Percentiles rank a stretch among this genome's conserved stretches.
Conservation (phyloP, 2,329 filamentous ascomycete species). For the Fusarium proliferatum region DNA sequence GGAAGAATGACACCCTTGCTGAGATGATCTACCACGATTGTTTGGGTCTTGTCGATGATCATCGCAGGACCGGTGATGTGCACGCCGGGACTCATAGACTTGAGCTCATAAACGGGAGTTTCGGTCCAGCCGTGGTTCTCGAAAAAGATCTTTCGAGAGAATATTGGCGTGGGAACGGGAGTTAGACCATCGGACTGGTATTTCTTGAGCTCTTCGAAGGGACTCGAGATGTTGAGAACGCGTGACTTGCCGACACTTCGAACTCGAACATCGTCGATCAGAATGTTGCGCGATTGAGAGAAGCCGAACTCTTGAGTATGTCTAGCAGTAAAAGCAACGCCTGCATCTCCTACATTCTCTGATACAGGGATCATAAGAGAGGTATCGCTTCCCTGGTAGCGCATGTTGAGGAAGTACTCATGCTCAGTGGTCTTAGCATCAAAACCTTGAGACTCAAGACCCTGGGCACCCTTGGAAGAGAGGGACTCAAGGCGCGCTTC, state of each 20-base stretch:
- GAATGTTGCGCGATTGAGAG: constrained; percentile 51
- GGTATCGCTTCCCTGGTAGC: constrained; percentile 57
- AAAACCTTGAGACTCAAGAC: constrained; percentile 52
- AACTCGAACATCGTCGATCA: constrained; percentile 58
- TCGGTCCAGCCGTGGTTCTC: constrained; percentile 44
- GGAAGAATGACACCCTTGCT: constrained; percentile 49
- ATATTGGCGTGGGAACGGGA: constrained; percentile 31
- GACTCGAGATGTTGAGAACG: constrained; percentile 39
- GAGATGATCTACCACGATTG: constrained; percentile 72
- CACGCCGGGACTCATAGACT: constrained; percentile 28
- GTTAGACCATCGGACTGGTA: constrained; percentile 2
- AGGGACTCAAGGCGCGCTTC: constrained; percentile 40
- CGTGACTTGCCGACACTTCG: constrained; percentile 50
- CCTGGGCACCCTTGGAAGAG: constrained; percentile 34
- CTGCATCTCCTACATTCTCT: constrained; percentile 45
- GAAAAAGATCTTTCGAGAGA: constrained; percentile 41
- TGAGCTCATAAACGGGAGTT: constrained; percentile 43
- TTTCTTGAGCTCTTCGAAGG: constrained; percentile 42
- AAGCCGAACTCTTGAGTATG: constrained; percentile 58
- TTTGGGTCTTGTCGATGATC: constrained; percentile 78
- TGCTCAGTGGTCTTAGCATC: constrained; percentile 54
- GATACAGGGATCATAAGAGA: constrained; percentile 53
- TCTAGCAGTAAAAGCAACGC: constrained; percentile 46
- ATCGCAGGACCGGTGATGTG: constrained; percentile 70
- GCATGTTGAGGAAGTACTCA: constrained; percentile 57